Evolutionary conservation across 2,329 filamentous ascomycete species (phyloP), one percentile per base, ranked within the genome.

Genomic region (Coniochaeta sp.): DNA sequence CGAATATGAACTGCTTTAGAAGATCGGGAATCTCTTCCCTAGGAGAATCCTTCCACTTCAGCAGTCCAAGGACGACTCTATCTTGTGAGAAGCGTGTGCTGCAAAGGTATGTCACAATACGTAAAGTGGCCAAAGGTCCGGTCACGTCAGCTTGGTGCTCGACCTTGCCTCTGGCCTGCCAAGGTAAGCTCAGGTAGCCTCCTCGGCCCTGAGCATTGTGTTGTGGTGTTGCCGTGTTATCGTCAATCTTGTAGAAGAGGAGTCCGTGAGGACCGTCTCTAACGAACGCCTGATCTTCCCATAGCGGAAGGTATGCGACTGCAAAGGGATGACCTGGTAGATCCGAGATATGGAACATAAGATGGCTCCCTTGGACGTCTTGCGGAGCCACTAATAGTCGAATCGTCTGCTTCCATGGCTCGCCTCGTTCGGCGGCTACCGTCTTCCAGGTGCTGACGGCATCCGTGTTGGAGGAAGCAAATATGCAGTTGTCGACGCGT

Each of bases 21-120:
- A 95, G 73, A 22, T 83, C 77, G 1, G 88, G 76, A 1, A 97
- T 76, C 31, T 91, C 83, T 26, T 85, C 83, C 45, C 84, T 79
- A 0, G 85, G 76, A 35, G 85, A 78, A 12, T 92, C 86, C 62
- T 83, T 89, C 94, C 94, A 97, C 60, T 86, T 89, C 30, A 97
- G 71, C 24, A 99, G 74, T 14, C 89, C 87, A 16, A 96, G 73
- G 10, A 99, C 80, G 14, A 87, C 82, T 52, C 91, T 86, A 64
- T 99, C 91, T 65, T 99, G 94, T 0, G 92, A 96, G 64, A 95
- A 95, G 54, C 85, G 82, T 0, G 94, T 99, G 70, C 94, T 97
- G 76, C 91, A 96, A 6, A 99, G 81, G 61, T 89, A 95, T 0
- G 91, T 95, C 54, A 88, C 82, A 10, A 95, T 72, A 12, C 83